These are phyloP conservation scores for Adansonia digitata DNA, from an alignment of 345 rosid genomes.

Conservation along the genomic window DNA sequence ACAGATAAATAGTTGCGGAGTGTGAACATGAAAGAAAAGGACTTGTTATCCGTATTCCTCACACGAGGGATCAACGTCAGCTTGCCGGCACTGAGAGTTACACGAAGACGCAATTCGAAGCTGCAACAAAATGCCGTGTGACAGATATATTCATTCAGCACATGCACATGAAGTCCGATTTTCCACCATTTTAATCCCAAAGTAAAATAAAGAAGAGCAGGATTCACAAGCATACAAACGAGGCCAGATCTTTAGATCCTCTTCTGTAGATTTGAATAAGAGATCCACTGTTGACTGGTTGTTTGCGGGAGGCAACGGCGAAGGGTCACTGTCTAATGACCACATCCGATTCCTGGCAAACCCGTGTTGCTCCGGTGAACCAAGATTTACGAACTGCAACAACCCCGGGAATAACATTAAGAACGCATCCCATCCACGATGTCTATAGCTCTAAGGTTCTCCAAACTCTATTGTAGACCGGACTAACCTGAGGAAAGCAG, in stretches of 20 bases:
- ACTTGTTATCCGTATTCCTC: constrained; percentile 76
- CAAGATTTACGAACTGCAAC: constrained; percentile 73
- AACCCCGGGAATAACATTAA: constrained; percentile 10
- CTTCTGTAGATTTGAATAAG: constrained; percentile 67
- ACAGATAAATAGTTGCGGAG: constrained; percentile 73
- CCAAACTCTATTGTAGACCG: constrained; percentile 14
- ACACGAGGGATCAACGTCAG: constrained; percentile 88
- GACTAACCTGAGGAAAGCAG: constrained; percentile 87
- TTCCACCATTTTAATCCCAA: background rate
- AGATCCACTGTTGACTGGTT: constrained; percentile 75
- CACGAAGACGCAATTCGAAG: constrained; percentile 84
- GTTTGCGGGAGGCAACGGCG: constrained; percentile 71
- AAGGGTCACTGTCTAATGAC: constrained; percentile 73
- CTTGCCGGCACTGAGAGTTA: constrained; percentile 69
- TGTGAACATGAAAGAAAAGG: constrained; percentile 75
- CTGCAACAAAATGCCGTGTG: constrained; percentile 40
- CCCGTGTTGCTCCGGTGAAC: constrained; percentile 80
- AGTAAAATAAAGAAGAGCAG: background rate
- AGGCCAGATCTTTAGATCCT: constrained; percentile 80
- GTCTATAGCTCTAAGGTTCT: background rate
- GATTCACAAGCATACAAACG: constrained; percentile 49
- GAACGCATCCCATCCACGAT: constrained; percentile 6
- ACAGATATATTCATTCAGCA: constrained; percentile 5
- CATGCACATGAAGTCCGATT: background rate
- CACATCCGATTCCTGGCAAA: constrained; percentile 80